A percentile compares a stretch with the other conserved stretches of the same genome.
Conservation (phyloP, 768 basidiomycete genomes). For the Coprinopsis sp. region DNA sequence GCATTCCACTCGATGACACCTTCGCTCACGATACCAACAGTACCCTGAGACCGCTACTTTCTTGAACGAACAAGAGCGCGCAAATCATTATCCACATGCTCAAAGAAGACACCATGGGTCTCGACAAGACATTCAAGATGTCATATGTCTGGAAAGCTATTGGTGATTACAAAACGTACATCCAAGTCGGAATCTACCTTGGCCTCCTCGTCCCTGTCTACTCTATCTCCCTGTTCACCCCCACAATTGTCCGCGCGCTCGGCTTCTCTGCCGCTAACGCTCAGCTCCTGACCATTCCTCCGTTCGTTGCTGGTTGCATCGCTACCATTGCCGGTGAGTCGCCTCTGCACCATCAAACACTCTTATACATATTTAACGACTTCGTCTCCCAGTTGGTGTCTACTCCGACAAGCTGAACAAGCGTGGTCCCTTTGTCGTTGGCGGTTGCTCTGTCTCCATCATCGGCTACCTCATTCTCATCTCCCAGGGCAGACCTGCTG, state of each 20-base stretch:
- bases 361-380: neutral
- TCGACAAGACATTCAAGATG: constrained; percentile 39
- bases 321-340: constrained; percentile 30
- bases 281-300: constrained; percentile 48
- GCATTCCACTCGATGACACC: neutral
- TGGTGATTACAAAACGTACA: constrained; percentile 40
- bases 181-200: constrained; percentile 37
- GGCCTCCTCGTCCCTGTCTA: constrained; percentile 44
- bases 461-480: constrained; percentile 50
- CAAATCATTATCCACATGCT: constrained; percentile 35
- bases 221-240: constrained; percentile 42
- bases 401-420: constrained; percentile 37
- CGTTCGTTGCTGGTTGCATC: constrained; percentile 43
- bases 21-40: constrained; percentile 18
- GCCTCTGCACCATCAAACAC: neutral
- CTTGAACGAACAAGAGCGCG: constrained; percentile 41
- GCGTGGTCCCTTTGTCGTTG: constrained; percentile 48
- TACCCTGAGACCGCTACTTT: constrained; percentile 58
- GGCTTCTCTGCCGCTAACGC: constrained; percentile 48
- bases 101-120: constrained; percentile 40
- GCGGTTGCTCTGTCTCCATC: constrained; percentile 36
- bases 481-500: constrained; percentile 26
- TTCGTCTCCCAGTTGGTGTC: constrained; percentile 25
- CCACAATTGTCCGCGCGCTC: constrained; percentile 44
- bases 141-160: constrained; percentile 48